A percentile compares a stretch with the other conserved stretches of the same genome.
Evolutionary conservation across 169 alveolate genomes (phyloP).

Genomic region (Babesia bovis): DNA sequence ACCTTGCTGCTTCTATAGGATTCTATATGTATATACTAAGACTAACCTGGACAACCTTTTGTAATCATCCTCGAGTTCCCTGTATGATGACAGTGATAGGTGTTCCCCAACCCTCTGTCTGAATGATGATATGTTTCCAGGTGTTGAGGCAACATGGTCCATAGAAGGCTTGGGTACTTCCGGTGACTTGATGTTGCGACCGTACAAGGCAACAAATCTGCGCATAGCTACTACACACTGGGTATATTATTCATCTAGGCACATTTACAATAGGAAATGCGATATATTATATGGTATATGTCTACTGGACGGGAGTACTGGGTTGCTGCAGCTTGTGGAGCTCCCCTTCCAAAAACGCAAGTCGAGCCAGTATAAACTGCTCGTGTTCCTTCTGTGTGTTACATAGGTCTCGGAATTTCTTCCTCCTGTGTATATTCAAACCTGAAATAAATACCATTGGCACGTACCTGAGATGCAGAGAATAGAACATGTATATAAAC

Average conservation of each 20-base stretch:
- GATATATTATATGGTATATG: background rate
- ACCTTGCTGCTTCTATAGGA: conserved; percentile 57
- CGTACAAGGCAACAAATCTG: background rate
- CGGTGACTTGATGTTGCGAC: background rate
- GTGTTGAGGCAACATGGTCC: background rate
- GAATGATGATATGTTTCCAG: conserved; percentile 1
- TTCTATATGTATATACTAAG: background rate
- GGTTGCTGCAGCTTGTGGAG: conserved; percentile 41
- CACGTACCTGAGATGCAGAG: conserved; percentile 54
- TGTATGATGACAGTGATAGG: conserved; percentile 21
- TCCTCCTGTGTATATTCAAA: conserved; percentile 27
- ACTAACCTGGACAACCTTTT: conserved; percentile 42
- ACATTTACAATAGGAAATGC: background rate
- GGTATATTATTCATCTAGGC: background rate
- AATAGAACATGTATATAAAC: conserved; percentile 55
- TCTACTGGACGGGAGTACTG: conserved; percentile 1
- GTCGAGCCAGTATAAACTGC: conserved; percentile 36
- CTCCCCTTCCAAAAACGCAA: conserved; percentile 52
- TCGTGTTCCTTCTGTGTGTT: conserved; percentile 40
- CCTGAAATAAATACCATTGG: too few relatives aligned
- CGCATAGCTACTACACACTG: conserved; percentile 15
- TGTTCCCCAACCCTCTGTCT: conserved; percentile 15
- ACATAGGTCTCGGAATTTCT: conserved; percentile 33
- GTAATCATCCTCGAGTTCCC: conserved; percentile 47
- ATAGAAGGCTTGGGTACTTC: background rate